Evolutionary conservation across 495 filamentous ascomycete species (phyloP).

Genomic region (Glarea lozoyensis): DNA sequence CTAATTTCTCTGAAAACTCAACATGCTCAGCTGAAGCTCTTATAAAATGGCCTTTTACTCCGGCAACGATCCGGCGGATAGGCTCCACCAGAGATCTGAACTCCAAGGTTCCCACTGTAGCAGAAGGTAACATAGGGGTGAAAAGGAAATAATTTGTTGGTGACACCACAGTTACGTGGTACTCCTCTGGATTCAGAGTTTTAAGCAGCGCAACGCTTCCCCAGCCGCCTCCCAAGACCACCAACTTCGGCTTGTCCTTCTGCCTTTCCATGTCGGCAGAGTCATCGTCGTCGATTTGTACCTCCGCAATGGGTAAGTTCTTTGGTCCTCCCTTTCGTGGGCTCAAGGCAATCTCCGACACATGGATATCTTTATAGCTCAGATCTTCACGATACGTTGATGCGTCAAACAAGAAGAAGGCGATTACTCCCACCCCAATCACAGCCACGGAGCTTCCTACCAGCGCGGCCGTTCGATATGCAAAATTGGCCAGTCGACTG

Average conservation of each 20-base stretch:
- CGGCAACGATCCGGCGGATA: slow-evolving; percentile 70
- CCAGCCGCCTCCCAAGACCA: slow-evolving; percentile 93
- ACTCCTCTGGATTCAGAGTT: slow-evolving; percentile 78
- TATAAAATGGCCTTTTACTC: slow-evolving; percentile 79
- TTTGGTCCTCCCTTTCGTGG: slow-evolving; percentile 87
- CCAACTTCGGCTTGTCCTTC: slow-evolving; percentile 82
- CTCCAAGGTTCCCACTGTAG: slow-evolving; percentile 92
- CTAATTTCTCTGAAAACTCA: slow-evolving; percentile 81
- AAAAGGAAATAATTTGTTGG: slow-evolving; percentile 96
- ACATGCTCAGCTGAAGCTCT: slow-evolving; percentile 79
- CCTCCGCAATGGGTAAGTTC: slow-evolving; percentile 86
- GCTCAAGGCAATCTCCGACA: slow-evolving; percentile 72
- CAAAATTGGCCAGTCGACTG: slow-evolving; percentile 37
- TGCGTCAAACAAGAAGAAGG: slow-evolving; percentile 92
- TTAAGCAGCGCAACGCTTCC: slow-evolving; percentile 89
- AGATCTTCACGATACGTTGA: slow-evolving; percentile 72
- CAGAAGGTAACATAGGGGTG: slow-evolving; percentile 94
- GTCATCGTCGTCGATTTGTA: slow-evolving; percentile 82
- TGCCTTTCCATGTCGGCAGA: slow-evolving; percentile 52
- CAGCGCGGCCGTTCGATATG: slow-evolving; percentile 39
- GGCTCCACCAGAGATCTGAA: slow-evolving; percentile 88
- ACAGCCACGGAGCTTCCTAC: slow-evolving; percentile 38
- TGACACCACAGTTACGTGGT: slow-evolving; percentile 80
- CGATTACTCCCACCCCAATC: slow-evolving; percentile 46
- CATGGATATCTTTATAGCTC: slow-evolving; percentile 59